Base-by-base conservation (phyloP, 2,329 filamentous ascomycete species). In the Pestalotiopsis sp. region DNA sequence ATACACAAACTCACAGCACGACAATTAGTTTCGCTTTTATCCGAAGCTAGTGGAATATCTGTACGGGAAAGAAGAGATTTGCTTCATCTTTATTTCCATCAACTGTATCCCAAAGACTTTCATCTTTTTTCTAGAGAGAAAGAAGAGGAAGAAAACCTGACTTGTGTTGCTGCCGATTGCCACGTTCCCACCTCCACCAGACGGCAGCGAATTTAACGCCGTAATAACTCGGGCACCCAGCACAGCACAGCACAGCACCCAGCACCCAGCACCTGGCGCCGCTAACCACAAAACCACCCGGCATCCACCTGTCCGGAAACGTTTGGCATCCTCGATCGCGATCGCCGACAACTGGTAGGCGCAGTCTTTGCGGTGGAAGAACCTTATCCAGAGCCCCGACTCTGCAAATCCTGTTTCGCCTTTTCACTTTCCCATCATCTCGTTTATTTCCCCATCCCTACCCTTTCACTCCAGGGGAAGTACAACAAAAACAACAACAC, bases 371-470 rank as follows among this genome's bases (percentile, higher is more conserved):
- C 57, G 31, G 31, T 66, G 64, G 64, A 66, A 66, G 64, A 66
- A 66, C 64, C 64, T 66, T 60, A 60, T 59, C 52, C 56, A 66
- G 52, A 14, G 31, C 64, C 64, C 63, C 63, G 63, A 57, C 63
- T 56, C 39, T 39, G 59, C 36, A 67, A 67, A 67, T 67, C 59
- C 66, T 61, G 66, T 67, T 52, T 56, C 66, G 49, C 38, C 56
- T 63, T 67, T 25, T 38, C 57, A 63, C 66, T 36, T 62, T 67
- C 66, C 58, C 66, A 62, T 67, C 66, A 31, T 63, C 58, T 57
- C 20, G 56, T 59, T 38, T 56, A 60, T 66, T 66, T 67, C 38
- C 66, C 64, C 64, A 66, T 66, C 64, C 38, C 64, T 17, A 45
- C 12, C 31, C 64, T n/a, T 14, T 39, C 23, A 36, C 14, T 36